Evolutionary conservation across 2,329 filamentous ascomycete species (phyloP).

Genomic region (Stagonosporopsis rhizophila): DNA sequence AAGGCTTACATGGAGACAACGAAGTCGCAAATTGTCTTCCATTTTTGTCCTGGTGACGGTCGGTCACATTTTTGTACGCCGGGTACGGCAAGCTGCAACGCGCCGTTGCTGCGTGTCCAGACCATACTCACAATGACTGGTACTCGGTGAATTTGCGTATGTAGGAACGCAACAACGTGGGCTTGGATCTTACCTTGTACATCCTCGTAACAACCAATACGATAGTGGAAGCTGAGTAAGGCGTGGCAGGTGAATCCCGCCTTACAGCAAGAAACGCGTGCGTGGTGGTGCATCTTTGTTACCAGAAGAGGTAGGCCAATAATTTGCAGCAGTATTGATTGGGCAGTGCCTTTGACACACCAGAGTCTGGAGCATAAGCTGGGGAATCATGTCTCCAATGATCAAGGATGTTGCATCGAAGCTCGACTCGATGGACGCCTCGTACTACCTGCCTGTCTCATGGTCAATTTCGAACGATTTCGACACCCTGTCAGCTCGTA

Average conservation of each 20-base stretch:
- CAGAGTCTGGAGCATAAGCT: conserved; percentile 27
- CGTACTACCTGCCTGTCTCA: conserved; percentile 22
- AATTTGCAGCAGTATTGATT: conserved; percentile 27
- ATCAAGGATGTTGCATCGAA: background rate
- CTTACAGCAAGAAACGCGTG: conserved; percentile 15
- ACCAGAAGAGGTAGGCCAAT: conserved; percentile 23
- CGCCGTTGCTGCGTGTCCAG: conserved; percentile 17
- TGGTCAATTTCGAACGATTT: conserved; percentile 17
- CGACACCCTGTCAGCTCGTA: conserved; percentile 14
- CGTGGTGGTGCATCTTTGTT: conserved; percentile 23
- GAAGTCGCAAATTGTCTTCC: conserved; percentile 24
- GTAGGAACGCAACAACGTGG: background rate
- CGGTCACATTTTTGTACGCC: conserved; percentile 11
- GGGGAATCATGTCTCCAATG: conserved; percentile 2
- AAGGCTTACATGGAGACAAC: conserved; percentile 24
- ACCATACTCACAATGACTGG: conserved; percentile 7
- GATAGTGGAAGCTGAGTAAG: conserved; percentile 19
- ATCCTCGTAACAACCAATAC: conserved; percentile 12
- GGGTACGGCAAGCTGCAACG: conserved; percentile 18
- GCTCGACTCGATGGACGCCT: background rate
- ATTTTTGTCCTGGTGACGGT: conserved; percentile 22
- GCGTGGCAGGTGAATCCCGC: conserved; percentile 24
- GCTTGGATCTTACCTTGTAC: background rate
- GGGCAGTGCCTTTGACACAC: conserved; percentile 24
- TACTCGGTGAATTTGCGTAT: background rate